Base-by-base conservation (phyloP, 176 grass and related monocot genomes). In the Echinochloa phyllopogon region DNA sequence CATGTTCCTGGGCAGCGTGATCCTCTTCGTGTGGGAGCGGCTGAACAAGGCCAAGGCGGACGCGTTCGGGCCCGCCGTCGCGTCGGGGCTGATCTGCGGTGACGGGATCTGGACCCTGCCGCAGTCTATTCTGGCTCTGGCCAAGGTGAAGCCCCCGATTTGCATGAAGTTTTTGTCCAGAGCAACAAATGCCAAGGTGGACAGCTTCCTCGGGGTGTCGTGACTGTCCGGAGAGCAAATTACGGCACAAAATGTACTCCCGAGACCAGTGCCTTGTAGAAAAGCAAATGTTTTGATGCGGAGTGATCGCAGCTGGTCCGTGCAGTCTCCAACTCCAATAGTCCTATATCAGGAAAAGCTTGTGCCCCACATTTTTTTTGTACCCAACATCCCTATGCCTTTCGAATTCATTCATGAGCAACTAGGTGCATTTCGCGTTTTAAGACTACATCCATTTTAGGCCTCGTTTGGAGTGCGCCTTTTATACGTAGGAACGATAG, bases 81-180 rank as follows among this genome's bases (percentile, higher is more conserved):
- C 95, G 8, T 98, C 95, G 56, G 95, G 95, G 21, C 70, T 98
- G 82, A 98, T 98, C 13, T 98, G 95, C 29, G 95, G 95, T 1
- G 95, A 98, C 37, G 95, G 95, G n/a, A 87, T 95, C 43, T 98
- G 95, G 95, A 93, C 92, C 76, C 72, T 98, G 58, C 95, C 95
- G 25, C 93, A 93, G 89, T 93, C 91, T 10, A 59, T 98, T 68
- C 87, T 98, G 10, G 90, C 95, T 1, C 82, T 98, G 47, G 90
- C 89, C 21, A 94, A 90, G 77, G 88, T 93, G 44, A 91, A 93
- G 33, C 95, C 93, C 10, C 95, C 95, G 1, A 98, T 98, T 72
- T 98, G 95, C 81, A 98, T 98, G 95, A 98, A 95, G 83, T 98
- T 90, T 50, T 69, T 90, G 74, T 68, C 89, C 1, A 87, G 89